Evolutionary conservation across 2,329 filamentous ascomycete genomes (phyloP).

Genomic region (Fusarium algeriense): DNA sequence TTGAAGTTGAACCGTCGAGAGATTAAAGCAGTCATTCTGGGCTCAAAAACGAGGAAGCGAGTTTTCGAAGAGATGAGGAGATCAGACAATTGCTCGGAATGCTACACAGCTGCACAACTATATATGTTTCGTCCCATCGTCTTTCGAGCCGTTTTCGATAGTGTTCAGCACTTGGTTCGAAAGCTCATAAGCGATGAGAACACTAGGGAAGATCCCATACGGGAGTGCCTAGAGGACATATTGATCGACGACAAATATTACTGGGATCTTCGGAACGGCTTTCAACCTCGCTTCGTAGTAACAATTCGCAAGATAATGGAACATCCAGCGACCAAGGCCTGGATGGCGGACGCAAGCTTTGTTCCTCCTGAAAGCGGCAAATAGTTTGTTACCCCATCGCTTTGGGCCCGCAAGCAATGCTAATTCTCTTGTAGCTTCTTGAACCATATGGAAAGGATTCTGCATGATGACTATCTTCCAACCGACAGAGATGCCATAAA

Average conservation of each 20-base stretch:
- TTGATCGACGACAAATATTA: neutral
- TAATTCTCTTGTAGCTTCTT: neutral
- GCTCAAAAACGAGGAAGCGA: neutral
- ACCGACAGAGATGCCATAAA: neutral
- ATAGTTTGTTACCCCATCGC: neutral
- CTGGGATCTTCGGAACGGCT: neutral
- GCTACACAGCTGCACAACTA: neutral
- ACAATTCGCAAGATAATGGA: neutral
- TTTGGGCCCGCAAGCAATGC: neutral
- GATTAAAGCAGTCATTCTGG: neutral
- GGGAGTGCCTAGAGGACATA: accelerated
- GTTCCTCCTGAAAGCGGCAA: accelerated
- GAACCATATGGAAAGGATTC: accelerated
- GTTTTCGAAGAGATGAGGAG: neutral
- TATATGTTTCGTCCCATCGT: neutral
- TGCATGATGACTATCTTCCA: accelerated
- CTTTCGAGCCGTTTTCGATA: neutral
- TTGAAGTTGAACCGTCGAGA: accelerated
- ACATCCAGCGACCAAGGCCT: neutral
- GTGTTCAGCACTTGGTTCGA: neutral
- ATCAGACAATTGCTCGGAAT: neutral
- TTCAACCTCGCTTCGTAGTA: accelerated
- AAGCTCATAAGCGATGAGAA: accelerated
- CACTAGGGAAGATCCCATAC: accelerated
- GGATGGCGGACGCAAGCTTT: neutral